Percentiles rank a stretch among this genome's conserved stretches.
Evolutionary conservation across 2,329 filamentous ascomycete species (phyloP).

Genomic region (Aureobasidium sp.): DNA sequence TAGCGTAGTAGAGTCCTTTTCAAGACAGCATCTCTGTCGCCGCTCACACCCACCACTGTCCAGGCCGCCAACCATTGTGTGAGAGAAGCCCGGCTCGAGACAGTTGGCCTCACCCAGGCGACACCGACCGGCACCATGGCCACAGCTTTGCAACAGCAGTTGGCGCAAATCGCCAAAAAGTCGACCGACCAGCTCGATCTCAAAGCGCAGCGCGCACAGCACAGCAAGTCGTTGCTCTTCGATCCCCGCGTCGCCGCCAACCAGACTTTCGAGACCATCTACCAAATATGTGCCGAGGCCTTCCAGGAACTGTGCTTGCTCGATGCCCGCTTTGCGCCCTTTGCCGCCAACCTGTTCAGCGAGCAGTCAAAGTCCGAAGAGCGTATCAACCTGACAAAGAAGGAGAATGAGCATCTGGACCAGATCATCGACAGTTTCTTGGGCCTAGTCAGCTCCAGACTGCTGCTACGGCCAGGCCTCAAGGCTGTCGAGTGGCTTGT

Average conservation of each 20-base stretch:
- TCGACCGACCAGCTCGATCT: conserved; percentile 87
- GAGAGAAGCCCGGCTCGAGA: neutral
- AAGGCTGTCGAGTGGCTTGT: conserved; percentile 95
- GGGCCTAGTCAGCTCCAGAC: conserved; percentile 64
- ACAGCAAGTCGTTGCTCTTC: conserved; percentile 93
- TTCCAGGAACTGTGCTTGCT: conserved; percentile 87
- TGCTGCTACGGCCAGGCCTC: conserved; percentile 79
- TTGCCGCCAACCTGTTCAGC: conserved; percentile 76
- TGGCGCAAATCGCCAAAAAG: conserved; percentile 84
- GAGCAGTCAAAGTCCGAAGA: conserved; percentile 88
- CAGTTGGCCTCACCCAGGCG: neutral
- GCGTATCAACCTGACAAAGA: conserved; percentile 70
- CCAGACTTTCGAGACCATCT: conserved; percentile 87
- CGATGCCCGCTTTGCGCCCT: conserved; percentile 70
- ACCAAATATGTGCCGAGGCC: conserved; percentile 77
- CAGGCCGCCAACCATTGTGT: neutral
- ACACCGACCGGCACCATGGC: conserved; percentile 50
- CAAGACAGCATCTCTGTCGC: neutral
- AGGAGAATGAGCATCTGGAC: conserved; percentile 78
- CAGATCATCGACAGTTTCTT: conserved; percentile 74
- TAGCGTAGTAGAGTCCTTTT: too few species aligned
- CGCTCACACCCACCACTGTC: neutral
- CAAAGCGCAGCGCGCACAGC: conserved; percentile 84
- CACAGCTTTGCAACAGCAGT: conserved; percentile 83
- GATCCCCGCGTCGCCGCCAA: conserved; percentile 75